Percentiles rank a stretch among this genome's conserved stretches.
These are phyloP conservation scores for Rubroboletus satanas DNA, from an alignment of 768 basidiomycete species.

Conservation along the genomic window DNA sequence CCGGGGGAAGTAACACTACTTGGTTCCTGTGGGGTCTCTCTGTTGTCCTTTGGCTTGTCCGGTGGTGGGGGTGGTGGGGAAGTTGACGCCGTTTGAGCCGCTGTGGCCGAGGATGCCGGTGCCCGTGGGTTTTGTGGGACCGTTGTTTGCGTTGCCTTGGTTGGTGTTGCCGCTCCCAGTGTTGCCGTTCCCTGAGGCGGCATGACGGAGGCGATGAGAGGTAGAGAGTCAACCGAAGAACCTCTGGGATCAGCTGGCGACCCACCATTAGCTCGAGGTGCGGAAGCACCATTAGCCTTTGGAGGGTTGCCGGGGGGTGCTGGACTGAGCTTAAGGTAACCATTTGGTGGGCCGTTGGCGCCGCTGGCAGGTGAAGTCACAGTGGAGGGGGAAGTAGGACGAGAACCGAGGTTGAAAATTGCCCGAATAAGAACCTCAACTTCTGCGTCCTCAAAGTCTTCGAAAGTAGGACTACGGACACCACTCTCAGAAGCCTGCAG, in stretches of 20 bases:
- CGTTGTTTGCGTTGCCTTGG: not conserved
- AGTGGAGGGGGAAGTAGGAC: slow-evolving; percentile 23
- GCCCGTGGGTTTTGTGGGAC: not conserved
- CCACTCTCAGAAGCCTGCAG: slow-evolving; percentile 29
- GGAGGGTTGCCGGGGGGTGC: slow-evolving; percentile 15
- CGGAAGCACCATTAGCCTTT: slow-evolving; percentile 18
- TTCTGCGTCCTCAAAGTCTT: slow-evolving; percentile 30
- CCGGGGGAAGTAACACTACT: not conserved
- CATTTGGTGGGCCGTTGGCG: slow-evolving; percentile 9
- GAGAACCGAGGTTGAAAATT: slow-evolving; percentile 27
- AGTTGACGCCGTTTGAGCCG: not conserved
- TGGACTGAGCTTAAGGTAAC: slow-evolving; percentile 19
- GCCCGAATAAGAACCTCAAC: slow-evolving; percentile 27
- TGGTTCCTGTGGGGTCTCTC: not conserved
- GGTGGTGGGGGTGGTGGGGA: not conserved
- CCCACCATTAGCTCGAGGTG: slow-evolving; percentile 30
- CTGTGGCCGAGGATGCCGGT: not conserved
- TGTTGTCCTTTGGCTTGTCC: slow-evolving; percentile 13
- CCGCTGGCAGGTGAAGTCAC: slow-evolving; percentile 6
- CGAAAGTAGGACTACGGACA: slow-evolving; percentile 29
- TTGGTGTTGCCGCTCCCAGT: not conserved
- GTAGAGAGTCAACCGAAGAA: slow-evolving; percentile 26
- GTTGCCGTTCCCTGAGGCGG: slow-evolving; percentile 6
- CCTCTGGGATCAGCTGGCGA: slow-evolving; percentile 25
- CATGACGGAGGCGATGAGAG: slow-evolving; percentile 14